A percentile compares a stretch with the other conserved stretches of the same genome.
Evolutionary conservation across 495 filamentous ascomycete species (phyloP).

Genomic region (Penicillium waksmanii): DNA sequence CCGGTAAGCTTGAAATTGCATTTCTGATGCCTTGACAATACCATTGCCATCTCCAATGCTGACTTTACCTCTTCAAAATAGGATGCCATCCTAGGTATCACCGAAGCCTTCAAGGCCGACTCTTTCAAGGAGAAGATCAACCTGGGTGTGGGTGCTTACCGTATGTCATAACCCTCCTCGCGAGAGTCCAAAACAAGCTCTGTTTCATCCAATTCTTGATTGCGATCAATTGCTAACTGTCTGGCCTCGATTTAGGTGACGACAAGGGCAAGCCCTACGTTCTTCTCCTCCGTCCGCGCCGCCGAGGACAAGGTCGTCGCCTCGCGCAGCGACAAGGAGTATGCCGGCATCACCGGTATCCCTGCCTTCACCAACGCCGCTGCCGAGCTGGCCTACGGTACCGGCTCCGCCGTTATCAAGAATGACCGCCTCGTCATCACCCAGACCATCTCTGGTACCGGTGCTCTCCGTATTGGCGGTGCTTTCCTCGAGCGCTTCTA

Average conservation of each 20-base stretch:
- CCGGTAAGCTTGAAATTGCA: slow-evolving; percentile 65
- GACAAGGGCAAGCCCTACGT: slow-evolving; percentile 97
- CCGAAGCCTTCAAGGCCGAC: slow-evolving; percentile 98
- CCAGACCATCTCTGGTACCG: slow-evolving; percentile 97
- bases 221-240: slow-evolving; percentile 17
- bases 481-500: slow-evolving; percentile 91
- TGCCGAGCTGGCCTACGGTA: slow-evolving; percentile 85
- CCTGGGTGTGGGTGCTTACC: slow-evolving; percentile 71
- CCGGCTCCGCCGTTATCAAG: slow-evolving; percentile 72
- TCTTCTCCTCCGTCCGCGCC: slow-evolving; percentile 84
- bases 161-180: slow-evolving; percentile 34
- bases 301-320: slow-evolving; percentile 87
- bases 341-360: slow-evolving; percentile 95
- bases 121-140: slow-evolving; percentile 93
- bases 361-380: slow-evolving; percentile 92
- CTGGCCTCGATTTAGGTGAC: slow-evolving; percentile 59
- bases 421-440: slow-evolving; percentile 86
- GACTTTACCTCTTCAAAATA: slow-evolving; percentile 30
- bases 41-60: slow-evolving; percentile 29
- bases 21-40: neutral
- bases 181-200: neutral
- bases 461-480: slow-evolving; percentile 90
- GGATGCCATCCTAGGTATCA: slow-evolving; percentile 93
- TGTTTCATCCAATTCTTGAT: neutral
- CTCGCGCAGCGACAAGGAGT: slow-evolving; percentile 88